A percentile compares a stretch with the other conserved stretches of the same genome.
Evolutionary conservation across 2,329 filamentous ascomycete species (phyloP).

Genomic region (Mycosphaerella sp.): DNA sequence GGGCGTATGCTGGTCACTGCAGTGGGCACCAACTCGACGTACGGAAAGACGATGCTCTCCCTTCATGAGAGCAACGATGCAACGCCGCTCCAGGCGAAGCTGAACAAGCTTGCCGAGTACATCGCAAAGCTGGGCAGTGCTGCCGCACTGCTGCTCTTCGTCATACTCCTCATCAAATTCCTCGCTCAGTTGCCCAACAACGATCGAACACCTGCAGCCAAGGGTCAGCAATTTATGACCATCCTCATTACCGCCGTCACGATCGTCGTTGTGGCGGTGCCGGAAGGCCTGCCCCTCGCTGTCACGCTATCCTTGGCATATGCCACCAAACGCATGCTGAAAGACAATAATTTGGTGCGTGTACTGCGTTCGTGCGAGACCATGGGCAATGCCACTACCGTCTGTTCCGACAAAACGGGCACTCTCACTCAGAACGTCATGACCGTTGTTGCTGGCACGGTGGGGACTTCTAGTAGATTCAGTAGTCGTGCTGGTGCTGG

Average conservation of each 20-base stretch:
- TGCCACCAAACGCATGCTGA: constrained; percentile 60
- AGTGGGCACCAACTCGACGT: constrained; percentile 65
- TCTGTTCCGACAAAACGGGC: constrained; percentile 75
- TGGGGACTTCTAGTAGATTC: constrained; percentile 55
- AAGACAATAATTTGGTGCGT: constrained; percentile 65
- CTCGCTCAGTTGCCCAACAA: constrained; percentile 58
- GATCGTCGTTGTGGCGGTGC: constrained; percentile 62
- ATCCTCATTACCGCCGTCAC: constrained; percentile 61
- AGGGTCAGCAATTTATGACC: constrained; percentile 64
- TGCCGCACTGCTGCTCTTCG: constrained; percentile 72
- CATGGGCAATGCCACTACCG: constrained; percentile 65
- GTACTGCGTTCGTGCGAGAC: constrained; percentile 62
- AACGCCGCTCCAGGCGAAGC: constrained; percentile 69
- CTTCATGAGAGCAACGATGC: constrained; percentile 69
- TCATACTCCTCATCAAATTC: constrained; percentile 81
- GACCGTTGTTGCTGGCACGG: constrained; percentile 66
- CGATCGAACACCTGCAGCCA: constrained; percentile 55
- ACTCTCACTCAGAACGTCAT: constrained; percentile 70
- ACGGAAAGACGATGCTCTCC: constrained; percentile 73
- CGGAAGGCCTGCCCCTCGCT: constrained; percentile 59
- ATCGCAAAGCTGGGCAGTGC: constrained; percentile 72
- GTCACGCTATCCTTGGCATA: constrained; percentile 63
- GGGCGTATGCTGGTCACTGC: constrained; percentile 71
- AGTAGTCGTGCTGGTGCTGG: constrained; percentile 36
- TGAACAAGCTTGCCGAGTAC: constrained; percentile 70